Evolutionary conservation across 306 rosid genomes (phyloP).

Genomic region (Parietaria judaica): DNA sequence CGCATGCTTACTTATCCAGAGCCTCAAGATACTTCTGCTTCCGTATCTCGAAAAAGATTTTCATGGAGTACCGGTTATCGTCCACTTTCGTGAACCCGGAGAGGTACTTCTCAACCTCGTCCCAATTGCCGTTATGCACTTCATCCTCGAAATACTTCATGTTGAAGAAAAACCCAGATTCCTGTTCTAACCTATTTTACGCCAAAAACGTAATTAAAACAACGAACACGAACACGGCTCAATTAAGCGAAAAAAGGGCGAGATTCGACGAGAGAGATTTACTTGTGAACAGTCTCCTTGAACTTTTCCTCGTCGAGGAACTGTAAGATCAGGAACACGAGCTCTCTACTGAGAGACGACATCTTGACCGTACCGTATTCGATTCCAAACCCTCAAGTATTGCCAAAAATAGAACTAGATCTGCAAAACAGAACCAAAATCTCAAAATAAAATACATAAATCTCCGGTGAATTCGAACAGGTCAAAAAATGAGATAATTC

Average conservation of each 20-base stretch:
- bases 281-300: slow-evolving; percentile 98
- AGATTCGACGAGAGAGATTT: slow-evolving; percentile 30
- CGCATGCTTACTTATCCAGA: slow-evolving; percentile 77
- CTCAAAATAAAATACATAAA: slow-evolving; percentile 7
- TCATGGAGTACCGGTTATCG: slow-evolving; percentile 95
- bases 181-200: slow-evolving; percentile 80
- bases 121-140: slow-evolving; percentile 98
- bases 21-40: slow-evolving; percentile 98
- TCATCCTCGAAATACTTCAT: slow-evolving; percentile 98
- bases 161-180: slow-evolving; percentile 95
- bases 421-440: slow-evolving; percentile 31
- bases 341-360: slow-evolving; percentile 98
- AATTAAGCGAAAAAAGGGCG: slow-evolving; percentile 8
- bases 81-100: slow-evolving; percentile 98
- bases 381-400: slow-evolving; percentile 36
- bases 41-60: slow-evolving; percentile 96
- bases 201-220: slow-evolving; percentile 16
- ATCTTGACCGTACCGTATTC: slow-evolving; percentile 42
- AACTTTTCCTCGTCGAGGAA: slow-evolving; percentile 98
- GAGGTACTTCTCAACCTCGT: slow-evolving; percentile 90
- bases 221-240: slow-evolving; percentile 20
- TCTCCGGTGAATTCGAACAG: slow-evolving; percentile 13
- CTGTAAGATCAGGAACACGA: slow-evolving; percentile 98
- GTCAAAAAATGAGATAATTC: slow-evolving; percentile 7
- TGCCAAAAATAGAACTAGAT: slow-evolving; percentile 51